Evolutionary conservation across 129 eudicot genomes (phyloP).

Genomic region (Artemisia argyi): DNA sequence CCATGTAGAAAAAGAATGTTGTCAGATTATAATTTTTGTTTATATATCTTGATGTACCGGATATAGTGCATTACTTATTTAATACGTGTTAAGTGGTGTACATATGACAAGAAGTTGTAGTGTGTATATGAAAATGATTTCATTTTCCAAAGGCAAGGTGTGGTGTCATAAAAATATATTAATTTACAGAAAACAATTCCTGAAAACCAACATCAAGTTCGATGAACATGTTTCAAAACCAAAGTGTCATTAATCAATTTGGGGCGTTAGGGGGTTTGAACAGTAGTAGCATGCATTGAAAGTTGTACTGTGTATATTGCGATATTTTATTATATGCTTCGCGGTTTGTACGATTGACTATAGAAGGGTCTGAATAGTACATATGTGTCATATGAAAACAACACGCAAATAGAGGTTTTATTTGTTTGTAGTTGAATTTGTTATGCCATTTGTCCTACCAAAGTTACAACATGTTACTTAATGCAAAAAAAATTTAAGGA

Average conservation of each 20-base stretch:
- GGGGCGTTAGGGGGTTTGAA: no score
- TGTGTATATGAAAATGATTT: slow-evolving; percentile 8
- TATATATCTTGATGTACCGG: no score
- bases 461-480: not conserved
- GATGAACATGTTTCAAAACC: not conserved
- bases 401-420: not conserved
- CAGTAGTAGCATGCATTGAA: no score
- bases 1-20: slow-evolving; percentile 28
- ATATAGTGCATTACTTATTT: slow-evolving; percentile 10
- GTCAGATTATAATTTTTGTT: slow-evolving; percentile 12
- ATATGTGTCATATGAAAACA: no score
- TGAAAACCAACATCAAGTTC: not conserved
- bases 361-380: no score
- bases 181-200: not conserved
- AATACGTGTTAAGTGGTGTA: slow-evolving; percentile 1
- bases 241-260: no score
- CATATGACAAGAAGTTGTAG: slow-evolving; percentile 18
- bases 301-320: no score
- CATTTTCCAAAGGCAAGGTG: slow-evolving; percentile 1
- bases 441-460: not conserved
- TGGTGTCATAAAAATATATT: slow-evolving; percentile 6
- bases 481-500: no score
- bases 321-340: no score
- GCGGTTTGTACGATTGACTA: no score
- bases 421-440: not conserved